Evolutionary conservation across 208 protist species (phyloP).

Genomic region (Angomonas deanei): DNA sequence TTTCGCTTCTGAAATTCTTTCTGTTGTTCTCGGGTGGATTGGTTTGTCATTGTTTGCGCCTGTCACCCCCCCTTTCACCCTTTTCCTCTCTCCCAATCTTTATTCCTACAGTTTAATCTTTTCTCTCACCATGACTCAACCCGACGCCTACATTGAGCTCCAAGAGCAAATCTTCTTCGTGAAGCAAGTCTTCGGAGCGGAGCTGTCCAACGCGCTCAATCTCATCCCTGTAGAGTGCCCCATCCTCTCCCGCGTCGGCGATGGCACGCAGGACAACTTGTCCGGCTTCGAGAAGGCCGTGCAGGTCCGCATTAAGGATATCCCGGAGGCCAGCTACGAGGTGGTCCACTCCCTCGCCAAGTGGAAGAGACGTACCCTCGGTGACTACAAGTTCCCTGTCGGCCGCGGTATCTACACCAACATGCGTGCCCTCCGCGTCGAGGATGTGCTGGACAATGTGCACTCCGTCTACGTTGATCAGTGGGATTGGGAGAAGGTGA

Average conservation of each 20-base stretch:
- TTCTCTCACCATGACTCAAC: conserved; percentile 13
- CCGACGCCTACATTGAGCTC: conserved; percentile 43
- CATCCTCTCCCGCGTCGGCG: conserved; percentile 70
- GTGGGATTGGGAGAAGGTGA: conserved; percentile 91
- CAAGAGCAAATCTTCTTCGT: conserved; percentile 66
- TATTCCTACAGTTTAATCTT: conserved; percentile 9
- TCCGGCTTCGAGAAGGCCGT: conserved; percentile 86
- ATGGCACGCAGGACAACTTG: conserved; percentile 89
- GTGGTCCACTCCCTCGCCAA: conserved; percentile 91
- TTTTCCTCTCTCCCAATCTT: conserved; percentile 2
- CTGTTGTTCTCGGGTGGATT: not conserved
- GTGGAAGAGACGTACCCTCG: conserved; percentile 88
- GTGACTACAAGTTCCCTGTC: conserved; percentile 67
- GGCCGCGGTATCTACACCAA: conserved; percentile 78
- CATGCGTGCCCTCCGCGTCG: conserved; percentile 85
- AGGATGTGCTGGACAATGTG: conserved; percentile 83
- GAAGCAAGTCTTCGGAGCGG: conserved; percentile 65
- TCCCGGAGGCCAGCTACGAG: conserved; percentile 71
- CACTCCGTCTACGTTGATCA: conserved; percentile 92
- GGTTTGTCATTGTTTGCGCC: not conserved
- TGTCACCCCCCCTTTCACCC: not conserved
- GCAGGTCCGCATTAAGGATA: conserved; percentile 72
- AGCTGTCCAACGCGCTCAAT: conserved; percentile 60
- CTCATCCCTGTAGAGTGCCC: conserved; percentile 76
- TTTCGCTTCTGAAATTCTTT: not conserved